These are phyloP conservation scores for Colletotrichum sp. DNA, from an alignment of 2,329 filamentous ascomycete genomes.

Conservation along the genomic window DNA sequence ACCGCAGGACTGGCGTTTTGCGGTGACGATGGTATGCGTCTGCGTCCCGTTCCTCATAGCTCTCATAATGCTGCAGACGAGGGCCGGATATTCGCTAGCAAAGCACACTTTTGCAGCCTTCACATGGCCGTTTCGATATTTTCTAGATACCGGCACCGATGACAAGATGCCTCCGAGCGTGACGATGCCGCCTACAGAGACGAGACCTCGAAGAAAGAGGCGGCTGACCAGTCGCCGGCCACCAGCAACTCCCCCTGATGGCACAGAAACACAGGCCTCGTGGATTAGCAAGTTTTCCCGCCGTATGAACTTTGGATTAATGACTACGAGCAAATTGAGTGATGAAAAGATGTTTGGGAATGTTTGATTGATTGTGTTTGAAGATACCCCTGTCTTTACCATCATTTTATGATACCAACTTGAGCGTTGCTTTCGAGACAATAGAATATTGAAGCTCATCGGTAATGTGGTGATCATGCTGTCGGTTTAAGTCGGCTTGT, in stretches of 20 bases:
- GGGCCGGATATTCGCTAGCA: slow-evolving; percentile 29
- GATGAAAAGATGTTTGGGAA: not conserved
- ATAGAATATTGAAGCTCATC: not conserved
- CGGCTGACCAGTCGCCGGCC: slow-evolving; percentile 10
- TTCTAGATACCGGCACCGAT: not conserved
- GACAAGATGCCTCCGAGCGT: not conserved
- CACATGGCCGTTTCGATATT: not conserved
- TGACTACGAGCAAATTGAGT: not conserved
- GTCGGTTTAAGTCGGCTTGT: not conserved
- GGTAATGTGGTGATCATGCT: not conserved
- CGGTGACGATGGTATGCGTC: slow-evolving; percentile 69
- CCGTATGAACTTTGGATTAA: not conserved
- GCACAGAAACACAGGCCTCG: not conserved
- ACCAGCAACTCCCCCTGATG: not conserved
- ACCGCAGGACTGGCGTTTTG: slow-evolving; percentile 48
- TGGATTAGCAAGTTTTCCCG: not conserved
- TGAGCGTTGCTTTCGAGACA: not conserved
- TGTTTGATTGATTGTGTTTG: not conserved
- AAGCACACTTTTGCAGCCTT: not conserved
- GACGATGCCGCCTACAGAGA: not conserved
- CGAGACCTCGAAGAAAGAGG: slow-evolving; percentile 18
- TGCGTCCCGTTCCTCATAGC: slow-evolving; percentile 56
- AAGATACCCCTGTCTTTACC: not conserved
- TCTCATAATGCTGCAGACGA: slow-evolving; percentile 49
- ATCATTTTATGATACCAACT: not conserved